Evolutionary conservation across 768 basidiomycete genomes (phyloP).

Genomic region (Pleurotus eryngii): DNA sequence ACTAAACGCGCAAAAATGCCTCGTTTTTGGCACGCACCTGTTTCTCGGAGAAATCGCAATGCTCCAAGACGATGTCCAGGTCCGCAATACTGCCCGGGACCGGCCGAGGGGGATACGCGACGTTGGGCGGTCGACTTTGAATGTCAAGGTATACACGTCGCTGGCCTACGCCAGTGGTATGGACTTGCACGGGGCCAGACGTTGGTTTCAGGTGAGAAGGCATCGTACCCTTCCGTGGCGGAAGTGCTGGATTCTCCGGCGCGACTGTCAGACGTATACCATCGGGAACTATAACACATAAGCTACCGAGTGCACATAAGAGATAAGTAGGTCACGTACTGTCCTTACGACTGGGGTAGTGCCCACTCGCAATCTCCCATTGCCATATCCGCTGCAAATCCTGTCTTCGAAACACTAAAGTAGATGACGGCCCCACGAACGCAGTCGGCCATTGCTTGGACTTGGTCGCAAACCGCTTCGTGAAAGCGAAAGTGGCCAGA

Average conservation of each 20-base stretch:
- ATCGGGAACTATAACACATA: conserved; percentile 57
- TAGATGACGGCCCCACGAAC: conserved; percentile 56
- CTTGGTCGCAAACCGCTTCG: conserved; percentile 57
- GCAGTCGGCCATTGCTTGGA: conserved; percentile 63
- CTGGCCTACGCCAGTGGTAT: conserved; percentile 72
- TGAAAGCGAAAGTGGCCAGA: conserved; percentile 58
- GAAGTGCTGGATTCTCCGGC: conserved; percentile 73
- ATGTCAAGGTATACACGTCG: conserved; percentile 77
- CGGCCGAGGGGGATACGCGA: conserved; percentile 87
- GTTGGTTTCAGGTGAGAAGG: conserved; percentile 47
- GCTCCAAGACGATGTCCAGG: conserved; percentile 84
- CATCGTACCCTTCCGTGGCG: conserved; percentile 41
- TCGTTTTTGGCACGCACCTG: conserved; percentile 45
- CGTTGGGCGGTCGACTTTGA: conserved; percentile 52
- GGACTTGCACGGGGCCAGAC: conserved; percentile 44
- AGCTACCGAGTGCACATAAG: conserved; percentile 1
- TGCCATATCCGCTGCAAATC: conserved; percentile 91
- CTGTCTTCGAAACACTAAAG: conserved; percentile 70
- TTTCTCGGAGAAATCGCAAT: conserved; percentile 84
- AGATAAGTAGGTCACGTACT: conserved; percentile 45
- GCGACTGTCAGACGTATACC: conserved; percentile 53
- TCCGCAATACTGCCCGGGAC: conserved; percentile 82
- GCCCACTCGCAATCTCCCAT: conserved; percentile 93
- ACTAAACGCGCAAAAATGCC: conserved; percentile 1
- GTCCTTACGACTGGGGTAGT: conserved; percentile 81